Evolutionary conservation across 2,329 filamentous ascomycete genomes (phyloP).

Genomic region (Fusarium hostae): DNA sequence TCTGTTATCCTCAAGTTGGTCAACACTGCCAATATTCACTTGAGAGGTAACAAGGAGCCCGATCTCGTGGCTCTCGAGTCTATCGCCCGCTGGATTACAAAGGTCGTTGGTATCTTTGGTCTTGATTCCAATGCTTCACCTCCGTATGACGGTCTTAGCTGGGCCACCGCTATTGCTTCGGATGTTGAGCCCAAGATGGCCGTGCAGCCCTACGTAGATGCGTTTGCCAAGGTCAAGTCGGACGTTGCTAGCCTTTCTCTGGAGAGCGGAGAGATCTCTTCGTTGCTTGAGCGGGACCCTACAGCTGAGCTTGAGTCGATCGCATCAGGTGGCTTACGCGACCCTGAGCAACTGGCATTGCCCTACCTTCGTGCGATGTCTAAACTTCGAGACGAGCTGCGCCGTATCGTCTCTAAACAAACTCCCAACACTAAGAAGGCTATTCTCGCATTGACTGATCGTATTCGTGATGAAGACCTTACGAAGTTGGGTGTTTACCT

Average conservation of each 20-base stretch:
- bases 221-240: slow-evolving; percentile 57
- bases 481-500: too few species aligned
- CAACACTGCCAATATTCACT: slow-evolving; percentile 75
- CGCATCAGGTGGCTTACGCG: slow-evolving; percentile 59
- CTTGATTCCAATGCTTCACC: slow-evolving; percentile 70
- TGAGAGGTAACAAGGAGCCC: slow-evolving; percentile 58
- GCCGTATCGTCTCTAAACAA: too few species aligned
- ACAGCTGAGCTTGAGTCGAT: slow-evolving; percentile 59
- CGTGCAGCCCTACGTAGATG: slow-evolving; percentile 59
- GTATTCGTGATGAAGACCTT: too few species aligned
- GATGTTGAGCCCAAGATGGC: slow-evolving; percentile 57
- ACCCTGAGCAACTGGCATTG: slow-evolving; percentile 63
- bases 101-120: slow-evolving; percentile 87
- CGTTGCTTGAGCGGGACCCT: slow-evolving; percentile 57
- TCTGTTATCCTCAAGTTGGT: slow-evolving; percentile 80
- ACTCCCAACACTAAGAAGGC: too few species aligned
- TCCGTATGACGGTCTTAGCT: slow-evolving; percentile 67
- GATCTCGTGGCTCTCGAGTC: slow-evolving; percentile 62
- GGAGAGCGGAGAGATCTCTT: slow-evolving; percentile 56
- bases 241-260: slow-evolving; percentile 62
- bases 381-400: slow-evolving; percentile 70
- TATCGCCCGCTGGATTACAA: slow-evolving; percentile 84
- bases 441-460: too few species aligned
- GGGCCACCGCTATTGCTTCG: slow-evolving; percentile 57
- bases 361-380: slow-evolving; percentile 68